Base-by-base conservation (phyloP, 345 rosid species). In the Clarkia xantiana region DNA sequence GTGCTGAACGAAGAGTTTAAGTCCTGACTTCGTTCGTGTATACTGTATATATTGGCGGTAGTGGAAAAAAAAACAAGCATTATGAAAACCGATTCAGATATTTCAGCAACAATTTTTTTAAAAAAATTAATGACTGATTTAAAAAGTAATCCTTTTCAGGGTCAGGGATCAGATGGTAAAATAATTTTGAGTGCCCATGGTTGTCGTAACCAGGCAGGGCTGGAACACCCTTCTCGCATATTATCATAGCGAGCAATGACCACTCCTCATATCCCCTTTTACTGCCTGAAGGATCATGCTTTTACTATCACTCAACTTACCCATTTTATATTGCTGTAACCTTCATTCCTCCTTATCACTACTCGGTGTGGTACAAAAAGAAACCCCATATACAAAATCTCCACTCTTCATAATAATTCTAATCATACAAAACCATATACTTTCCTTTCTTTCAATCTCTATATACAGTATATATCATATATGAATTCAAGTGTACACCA, bases 221-320 rank as follows among this genome's bases (percentile, higher is more conserved):
- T 59, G 59, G 19, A 67, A 46, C 19, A 65, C 82, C 55, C 86
- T 67, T 76, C 8, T 76, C 80, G 40, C 76, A 76, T 77, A 69
- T 0, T 1, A 20, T 13, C 0, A 0, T 12, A 1, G 73, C 76
- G 66, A 67, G 72, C 0, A 0, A 0, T 2, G 18, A 69, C 82
- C 80, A 67, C 78, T 79, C 86, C 58, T 76, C 86, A 73, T 44
- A 41, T 69, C 80, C 59, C 82, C 76, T 60, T 67, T 58, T n/a
- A 47, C 76, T 56, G 70, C 74, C 76, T 65, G 82, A 76, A 79
- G 86, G 86, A 79, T 73, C 82, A 76, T 49, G 1, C 0, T 0
- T 29, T 0, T 0, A 0, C 0, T 0, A 0, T 0, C 0, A 0
- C 0, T 0, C 0, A 1, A 10, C 15, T 11, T 10, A 18, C 0